Base-by-base conservation (phyloP, 2,329 filamentous ascomycete genomes). In the Scolecobasidium constrictum region DNA sequence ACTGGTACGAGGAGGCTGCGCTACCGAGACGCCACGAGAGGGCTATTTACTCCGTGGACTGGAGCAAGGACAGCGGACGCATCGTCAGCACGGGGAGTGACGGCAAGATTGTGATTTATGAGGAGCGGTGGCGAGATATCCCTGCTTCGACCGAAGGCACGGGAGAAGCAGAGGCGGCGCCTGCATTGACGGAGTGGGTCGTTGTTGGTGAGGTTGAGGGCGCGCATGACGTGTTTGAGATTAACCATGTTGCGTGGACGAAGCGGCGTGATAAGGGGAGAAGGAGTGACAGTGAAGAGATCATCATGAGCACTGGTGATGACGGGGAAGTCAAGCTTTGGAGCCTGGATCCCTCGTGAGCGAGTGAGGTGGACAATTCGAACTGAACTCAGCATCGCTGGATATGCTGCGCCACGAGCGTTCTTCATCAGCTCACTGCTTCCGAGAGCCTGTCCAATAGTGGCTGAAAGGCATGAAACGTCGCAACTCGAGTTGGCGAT, bases 171-270 rank as follows among this genome's bases (percentile, higher is more conserved):
- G 49, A 49, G 7, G 1, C 36, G 48, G 6, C 46, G 36, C 22
- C 49, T 58, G 2, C 39, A 56, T 31, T 31, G 26, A 75, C 72
- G 1, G 71, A 75, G 46, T 96, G 92, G 92, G 68, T 71, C 5
- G 62, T 90, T 3, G 56, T 94, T 13, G 76, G 78, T 0, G 73
- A 75, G n/a, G 57, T 83, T 1, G 71, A 81, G 38, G 81, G 80
- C 23, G 85, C 81, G 2, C 92, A 98, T 59, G 88, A 86, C 1
- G 85, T 93, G 2, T 95, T 90, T 56, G 92, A 98, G 63, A 73
- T 96, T 49, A 98, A 98, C 55, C 87, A 95, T 61, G 74, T 92
- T 38, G 78, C 77, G 2, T 98, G 92, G 92, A 87, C 86, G 50
- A 76, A 73, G 52, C 72, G 88, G 45, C 83, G 77, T 45, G 87